Evolutionary conservation across 306 rosid genomes (phyloP), one percentile per base, ranked within the genome.

Genomic region (Trichosanthes truncata): DNA sequence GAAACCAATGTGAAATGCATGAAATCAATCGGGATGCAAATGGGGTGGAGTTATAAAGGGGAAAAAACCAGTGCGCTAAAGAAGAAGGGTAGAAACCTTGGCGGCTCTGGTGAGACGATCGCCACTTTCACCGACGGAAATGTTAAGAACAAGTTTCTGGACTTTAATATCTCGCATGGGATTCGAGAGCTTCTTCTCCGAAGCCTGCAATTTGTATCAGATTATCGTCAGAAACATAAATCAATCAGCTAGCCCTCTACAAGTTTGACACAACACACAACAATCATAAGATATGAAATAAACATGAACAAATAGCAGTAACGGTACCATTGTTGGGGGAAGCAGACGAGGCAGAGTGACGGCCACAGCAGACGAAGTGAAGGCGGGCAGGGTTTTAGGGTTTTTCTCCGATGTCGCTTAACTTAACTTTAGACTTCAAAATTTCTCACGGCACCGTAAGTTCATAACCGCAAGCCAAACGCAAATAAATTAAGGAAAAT

Each of bases 161-260:
- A 90, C 94, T 80, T 92, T 90, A 52, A 92, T 92, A 23, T 92
- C 97, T 84, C 97, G 86, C 97, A 92, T 92, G 9, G 93, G 93
- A 72, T 92, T 90, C 67, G 91, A 80, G 1, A 92, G 77, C 82
- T 92, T 92, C 90, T 84, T 89, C 87, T 92, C 97, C 11, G 94
- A 86, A 72, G 93, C 94, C 94, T 89, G 84, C 13, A 75, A 72
- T 48, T 73, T 6, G 59, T 0, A 48, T 31, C 41, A 75, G 26
- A 11, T 75, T 51, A 33, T 26, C 35, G 20, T 75, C 10, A 76
- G 18, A 49, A 18, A 76, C 38, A 26, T 20, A 12, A 68, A 68
- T 9, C 75, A 68, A 68, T 6, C 45, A 35, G 72, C 38, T 26
- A 60, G 18, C 26, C 25, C 73, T 36, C 46, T 40, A 40, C 49